Base-by-base conservation (phyloP, 176 grass and related monocot species). In the Tillandsia leiboldiana region DNA sequence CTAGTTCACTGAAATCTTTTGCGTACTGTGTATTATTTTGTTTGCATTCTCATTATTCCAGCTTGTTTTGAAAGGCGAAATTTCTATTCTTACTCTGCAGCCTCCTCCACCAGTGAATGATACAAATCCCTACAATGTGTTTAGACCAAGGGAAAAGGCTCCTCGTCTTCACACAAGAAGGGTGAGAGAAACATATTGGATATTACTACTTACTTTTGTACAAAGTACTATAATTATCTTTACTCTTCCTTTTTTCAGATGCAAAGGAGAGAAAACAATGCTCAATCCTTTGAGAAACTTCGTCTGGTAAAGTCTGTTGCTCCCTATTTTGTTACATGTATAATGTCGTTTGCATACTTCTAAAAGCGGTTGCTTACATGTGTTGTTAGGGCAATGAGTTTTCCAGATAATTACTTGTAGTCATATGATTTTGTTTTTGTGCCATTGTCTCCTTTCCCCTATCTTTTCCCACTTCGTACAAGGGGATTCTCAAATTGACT, bases 51-150 rank as follows among this genome's bases (percentile, higher is more conserved):
- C 33, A 7, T 42, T 42, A 42, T 42, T 6, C 33, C 33, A 1
- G 4, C 33, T 42, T 42, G 33, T 42, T 42, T 42, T 42, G 33
- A 42, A 42, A 42, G 33, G 7, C 5, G 6, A 42, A 42, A 42
- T 42, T 42, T 42, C 33, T 42, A 42, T 42, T 7, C 33, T 1
- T 42, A 6, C 58, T 73, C 27, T 88, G 79, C 72, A 99, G 94
- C 94, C 87, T 17, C 94, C 94, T 77, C 94, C 94, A 2, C 94
- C 94, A 8, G 86, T 87, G 57, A 99, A 87, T 78, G 94, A 99
- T 82, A 99, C 89, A 23, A 97, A 90, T 73, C 94, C 94, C 50
- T 99, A 93, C 67, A 99, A 99, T 93, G 94, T 99, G 33, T 99
- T 99, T 76, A 90, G 94, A 79, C 90, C 94, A 70, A 93, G 94